Conservation (phyloP, 225 moss, liverwort and hornwort genomes). For the Antitrichia curtipendula region DNA sequence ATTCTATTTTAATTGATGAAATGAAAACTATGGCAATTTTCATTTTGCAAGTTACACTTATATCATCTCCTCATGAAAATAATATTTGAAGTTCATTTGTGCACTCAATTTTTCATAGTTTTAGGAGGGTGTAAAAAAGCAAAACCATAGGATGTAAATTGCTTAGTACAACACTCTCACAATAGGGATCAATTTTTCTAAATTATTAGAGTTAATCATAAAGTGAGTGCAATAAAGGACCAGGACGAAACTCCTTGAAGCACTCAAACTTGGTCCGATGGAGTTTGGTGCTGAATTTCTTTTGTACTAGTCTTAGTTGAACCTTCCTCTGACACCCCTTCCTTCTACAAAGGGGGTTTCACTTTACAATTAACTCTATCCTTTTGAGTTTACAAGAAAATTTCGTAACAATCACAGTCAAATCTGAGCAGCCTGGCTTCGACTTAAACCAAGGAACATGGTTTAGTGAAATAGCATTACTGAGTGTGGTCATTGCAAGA, state of each 20-base stretch:
- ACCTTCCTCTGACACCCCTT: too few relatives aligned
- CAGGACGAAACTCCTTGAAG: too few relatives aligned
- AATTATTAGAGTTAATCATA: too few relatives aligned
- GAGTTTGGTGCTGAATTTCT: too few relatives aligned
- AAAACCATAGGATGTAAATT: background rate
- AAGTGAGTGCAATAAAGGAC: too few relatives aligned
- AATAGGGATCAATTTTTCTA: background rate
- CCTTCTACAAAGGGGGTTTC: too few relatives aligned
- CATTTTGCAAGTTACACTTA: background rate
- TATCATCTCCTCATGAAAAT: background rate
- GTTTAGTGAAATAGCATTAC: background rate
- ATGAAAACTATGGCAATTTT: background rate
- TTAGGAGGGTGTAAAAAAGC: fast-evolving
- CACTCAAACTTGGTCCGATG: too few relatives aligned
- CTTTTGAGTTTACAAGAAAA: too few relatives aligned
- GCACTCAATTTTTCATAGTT: background rate
- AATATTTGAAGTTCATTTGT: background rate
- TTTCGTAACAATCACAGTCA: background rate
- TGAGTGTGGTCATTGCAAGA: background rate
- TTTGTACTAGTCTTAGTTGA: too few relatives aligned
- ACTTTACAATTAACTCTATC: too few relatives aligned
- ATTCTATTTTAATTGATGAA: background rate
- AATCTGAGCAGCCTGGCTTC: background rate
- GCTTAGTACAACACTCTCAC: background rate
- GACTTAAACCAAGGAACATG: background rate